Base-by-base conservation (phyloP, 345 rosid genomes). In the Tarenaya hassleriana region DNA sequence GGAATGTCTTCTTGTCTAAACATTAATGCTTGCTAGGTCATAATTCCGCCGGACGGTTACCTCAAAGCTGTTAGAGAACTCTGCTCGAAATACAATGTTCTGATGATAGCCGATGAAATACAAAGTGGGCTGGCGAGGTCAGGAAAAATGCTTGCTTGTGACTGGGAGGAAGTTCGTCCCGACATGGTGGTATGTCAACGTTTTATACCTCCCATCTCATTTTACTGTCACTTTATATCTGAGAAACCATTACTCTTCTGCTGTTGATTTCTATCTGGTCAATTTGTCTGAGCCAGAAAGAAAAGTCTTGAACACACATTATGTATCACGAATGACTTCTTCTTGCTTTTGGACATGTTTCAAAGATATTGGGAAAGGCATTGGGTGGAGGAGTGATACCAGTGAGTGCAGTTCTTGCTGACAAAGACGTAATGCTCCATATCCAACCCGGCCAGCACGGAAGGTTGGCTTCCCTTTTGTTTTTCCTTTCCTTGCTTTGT, bases 361-460 rank as follows among this genome's bases (percentile, higher is more conserved):
- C 69, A 77, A 38, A 66, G 95, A 83, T 88, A 67, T 69, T 91
- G 11, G 96, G 98, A 63, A 91, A 91, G 69, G 98, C 96, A 63
- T 74, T 91, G 77, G 98, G 98, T 5, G 96, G 98, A 63, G 98
- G 98, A 66, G 90, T 91, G 15, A 72, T 91, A 46, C 94, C 98
- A 10, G 94, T 91, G 33, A 91, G 98, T 72, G 98, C 78, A 4
- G 95, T 91, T 34, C 90, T 91, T 48, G 83, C 95, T 17, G 86
- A 88, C 63, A 85, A 75, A 69, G 83, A 88, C 56, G 77, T 83
- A 56, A 87, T 88, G 96, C 96, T 91, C 64, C 87, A 90, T 46
- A 76, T 91, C 66, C 85, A 47, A 69, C 98, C 98, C 42, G 96
- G 98, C 69, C 94, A 91, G 73, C 98, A 91, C 24, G 98, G 96